These are phyloP conservation scores for Bombardia bombarda DNA, from an alignment of 495 filamentous ascomycete species.

Conservation along the genomic window DNA sequence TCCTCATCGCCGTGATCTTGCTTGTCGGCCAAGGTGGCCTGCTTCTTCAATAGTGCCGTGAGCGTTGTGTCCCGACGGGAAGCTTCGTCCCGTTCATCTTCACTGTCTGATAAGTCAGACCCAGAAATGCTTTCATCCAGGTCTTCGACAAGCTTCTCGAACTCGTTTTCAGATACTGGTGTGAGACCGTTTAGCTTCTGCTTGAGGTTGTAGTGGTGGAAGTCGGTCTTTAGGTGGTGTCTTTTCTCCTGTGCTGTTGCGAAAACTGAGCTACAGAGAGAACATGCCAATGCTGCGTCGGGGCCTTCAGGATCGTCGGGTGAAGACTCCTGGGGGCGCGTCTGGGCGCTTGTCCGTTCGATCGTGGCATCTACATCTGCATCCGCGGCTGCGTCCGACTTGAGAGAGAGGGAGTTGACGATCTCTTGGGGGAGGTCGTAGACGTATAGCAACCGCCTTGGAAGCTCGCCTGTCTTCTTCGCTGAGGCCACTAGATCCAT, in stretches of 20 bases:
- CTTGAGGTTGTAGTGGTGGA: constrained; percentile 91
- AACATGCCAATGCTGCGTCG: constrained; percentile 74
- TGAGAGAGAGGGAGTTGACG: constrained; percentile 58
- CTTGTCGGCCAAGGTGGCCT: constrained; percentile 58
- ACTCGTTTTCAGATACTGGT: constrained; percentile 67
- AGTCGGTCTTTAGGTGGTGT: constrained; percentile 79
- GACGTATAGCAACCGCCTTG: constrained; percentile 46
- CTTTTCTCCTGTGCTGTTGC: constrained; percentile 71
- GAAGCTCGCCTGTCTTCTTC: no score
- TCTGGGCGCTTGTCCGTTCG: constrained; percentile 7
- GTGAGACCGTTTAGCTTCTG: constrained; percentile 66
- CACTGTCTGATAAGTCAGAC: constrained; percentile 49
- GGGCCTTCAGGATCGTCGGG: constrained; percentile 44
- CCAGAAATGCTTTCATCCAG: constrained; percentile 90
- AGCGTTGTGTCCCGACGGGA: constrained; percentile 53
- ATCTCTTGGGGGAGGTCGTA: constrained; percentile 81
- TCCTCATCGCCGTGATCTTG: constrained; percentile 40
- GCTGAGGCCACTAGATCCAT: no score
- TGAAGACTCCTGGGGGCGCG: constrained; percentile 29
- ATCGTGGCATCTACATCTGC: constrained; percentile 17
- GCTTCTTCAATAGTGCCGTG: constrained; percentile 69
- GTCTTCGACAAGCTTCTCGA: constrained; percentile 73
- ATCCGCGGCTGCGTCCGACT: constrained; percentile 33
- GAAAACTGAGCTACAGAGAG: constrained; percentile 68
- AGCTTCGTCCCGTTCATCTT: constrained; percentile 40